phyloP scores from a whole-genome alignment of 768 basidiomycete species.

The Mycena indigotica region DNA sequence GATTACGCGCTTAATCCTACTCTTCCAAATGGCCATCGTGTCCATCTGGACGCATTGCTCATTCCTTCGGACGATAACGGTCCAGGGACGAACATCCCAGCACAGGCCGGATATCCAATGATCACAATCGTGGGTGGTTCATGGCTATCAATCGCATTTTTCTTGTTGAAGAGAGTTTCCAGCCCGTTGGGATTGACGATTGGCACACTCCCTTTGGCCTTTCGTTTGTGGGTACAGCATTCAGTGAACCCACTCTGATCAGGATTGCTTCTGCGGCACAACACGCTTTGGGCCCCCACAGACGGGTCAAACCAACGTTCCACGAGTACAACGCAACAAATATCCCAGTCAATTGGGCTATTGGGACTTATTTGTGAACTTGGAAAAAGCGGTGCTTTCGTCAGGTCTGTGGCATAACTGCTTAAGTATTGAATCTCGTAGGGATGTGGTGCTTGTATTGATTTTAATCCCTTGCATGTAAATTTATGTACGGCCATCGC shows the following conservation, averaged over 20 bases:
- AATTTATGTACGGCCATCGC: too few species aligned
- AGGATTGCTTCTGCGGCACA: slow-evolving; percentile 48
- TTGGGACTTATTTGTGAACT: slow-evolving; percentile 12
- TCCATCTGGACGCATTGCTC: slow-evolving; percentile 21
- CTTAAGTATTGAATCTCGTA: too few species aligned
- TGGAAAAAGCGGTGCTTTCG: too few species aligned
- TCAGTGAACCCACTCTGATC: slow-evolving; percentile 46
- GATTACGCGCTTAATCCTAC: slow-evolving; percentile 23
- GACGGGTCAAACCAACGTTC: slow-evolving; percentile 21
- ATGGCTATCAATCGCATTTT: neutral
- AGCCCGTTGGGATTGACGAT: slow-evolving; percentile 30
- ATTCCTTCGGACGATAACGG: slow-evolving; percentile 23
- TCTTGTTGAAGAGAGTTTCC: neutral
- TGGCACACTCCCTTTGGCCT: slow-evolving; percentile 48
- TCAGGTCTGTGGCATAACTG: too few species aligned
- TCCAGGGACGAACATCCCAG: slow-evolving; percentile 33
- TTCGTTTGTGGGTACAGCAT: slow-evolving; percentile 47
- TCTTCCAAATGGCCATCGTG: slow-evolving; percentile 11
- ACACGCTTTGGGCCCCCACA: slow-evolving; percentile 31
- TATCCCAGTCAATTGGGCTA: slow-evolving; percentile 22
- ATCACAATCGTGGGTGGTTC: slow-evolving; percentile 36
- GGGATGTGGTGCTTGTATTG: too few species aligned
- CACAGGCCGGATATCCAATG: slow-evolving; percentile 49
- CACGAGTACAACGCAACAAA: slow-evolving; percentile 23
- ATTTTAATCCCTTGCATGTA: too few species aligned